A percentile compares a stretch with the other conserved stretches of the same genome.
Evolutionary conservation across 805 yeast genomes (phyloP).

Genomic region (Ogataea pini): DNA sequence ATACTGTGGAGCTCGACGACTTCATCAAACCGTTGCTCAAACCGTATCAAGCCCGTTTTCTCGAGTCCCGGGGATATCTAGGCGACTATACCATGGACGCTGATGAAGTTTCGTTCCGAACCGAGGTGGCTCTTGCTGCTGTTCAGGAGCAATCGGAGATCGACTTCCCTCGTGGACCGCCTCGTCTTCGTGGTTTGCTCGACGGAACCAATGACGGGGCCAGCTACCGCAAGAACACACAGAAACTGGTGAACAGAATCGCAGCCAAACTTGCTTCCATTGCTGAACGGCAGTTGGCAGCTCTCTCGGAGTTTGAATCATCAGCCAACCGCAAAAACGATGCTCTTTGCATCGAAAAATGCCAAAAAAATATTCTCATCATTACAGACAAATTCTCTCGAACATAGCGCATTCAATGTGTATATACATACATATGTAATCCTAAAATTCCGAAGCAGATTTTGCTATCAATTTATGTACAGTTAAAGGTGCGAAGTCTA

Average conservation of each 20-base stretch:
- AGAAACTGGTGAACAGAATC: constrained; percentile 36
- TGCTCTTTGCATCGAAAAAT: not conserved
- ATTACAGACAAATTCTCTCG: not conserved
- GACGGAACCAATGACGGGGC: constrained; percentile 53
- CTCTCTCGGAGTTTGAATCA: not conserved
- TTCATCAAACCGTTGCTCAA: constrained; percentile 40
- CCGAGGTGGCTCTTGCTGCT: constrained; percentile 72
- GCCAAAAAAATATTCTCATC: not conserved
- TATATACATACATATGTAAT: not conserved
- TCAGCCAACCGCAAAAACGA: not conserved
- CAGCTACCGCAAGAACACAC: constrained; percentile 36
- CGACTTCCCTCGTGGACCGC: constrained; percentile 25
- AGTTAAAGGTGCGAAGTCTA: not conserved
- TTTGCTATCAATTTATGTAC: not conserved
- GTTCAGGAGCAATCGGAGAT: constrained; percentile 37
- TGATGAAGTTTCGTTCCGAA: constrained; percentile 64
- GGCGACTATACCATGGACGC: constrained; percentile 71
- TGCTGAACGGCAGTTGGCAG: constrained; percentile 3
- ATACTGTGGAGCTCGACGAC: constrained; percentile 62
- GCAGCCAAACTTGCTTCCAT: constrained; percentile 29
- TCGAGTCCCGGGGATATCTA: constrained; percentile 56
- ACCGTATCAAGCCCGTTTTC: constrained; percentile 42
- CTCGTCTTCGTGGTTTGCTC: constrained; percentile 39
- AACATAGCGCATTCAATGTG: not conserved
- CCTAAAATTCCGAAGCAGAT: not conserved